Conservation (phyloP, 805 yeast species). For the Zygotorulaspora sp. region DNA sequence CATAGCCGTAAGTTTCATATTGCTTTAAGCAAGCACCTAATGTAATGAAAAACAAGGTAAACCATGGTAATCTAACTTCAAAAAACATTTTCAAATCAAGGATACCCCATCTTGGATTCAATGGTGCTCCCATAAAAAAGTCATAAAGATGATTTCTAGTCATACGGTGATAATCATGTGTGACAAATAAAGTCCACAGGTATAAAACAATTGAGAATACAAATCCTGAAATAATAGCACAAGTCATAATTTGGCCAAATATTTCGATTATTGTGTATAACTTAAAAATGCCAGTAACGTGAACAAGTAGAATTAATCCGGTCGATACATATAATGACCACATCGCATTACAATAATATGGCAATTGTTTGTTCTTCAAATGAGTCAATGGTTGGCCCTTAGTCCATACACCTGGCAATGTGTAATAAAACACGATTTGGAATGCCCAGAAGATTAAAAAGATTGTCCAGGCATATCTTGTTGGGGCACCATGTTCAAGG, state of each 20-base stretch:
- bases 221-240: slow-evolving; percentile 79
- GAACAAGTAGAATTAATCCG: slow-evolving; percentile 54
- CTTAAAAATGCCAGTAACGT: slow-evolving; percentile 69
- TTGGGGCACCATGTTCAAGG: slow-evolving; percentile 53
- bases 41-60: slow-evolving; percentile 72
- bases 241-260: slow-evolving; percentile 90
- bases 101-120: slow-evolving; percentile 91
- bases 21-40: slow-evolving; percentile 74
- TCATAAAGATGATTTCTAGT: slow-evolving; percentile 89
- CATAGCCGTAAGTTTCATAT: slow-evolving; percentile 73
- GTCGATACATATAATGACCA: slow-evolving; percentile 73
- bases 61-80: slow-evolving; percentile 98
- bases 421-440: slow-evolving; percentile 72
- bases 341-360: slow-evolving; percentile 91
- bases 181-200: slow-evolving; percentile 55
- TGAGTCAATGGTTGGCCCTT: slow-evolving; percentile 91
- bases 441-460: slow-evolving; percentile 64
- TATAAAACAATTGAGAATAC: slow-evolving; percentile 64
- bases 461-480: slow-evolving; percentile 57
- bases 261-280: slow-evolving; percentile 70
- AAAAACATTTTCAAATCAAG: slow-evolving; percentile 95
- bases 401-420: slow-evolving; percentile 90
- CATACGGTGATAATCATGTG: slow-evolving; percentile 82
- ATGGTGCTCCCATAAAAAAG: slow-evolving; percentile 94
- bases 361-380: slow-evolving; percentile 71